phyloP scores from a whole-genome alignment of 257 asterid genomes.

The Lantana camara region DNA sequence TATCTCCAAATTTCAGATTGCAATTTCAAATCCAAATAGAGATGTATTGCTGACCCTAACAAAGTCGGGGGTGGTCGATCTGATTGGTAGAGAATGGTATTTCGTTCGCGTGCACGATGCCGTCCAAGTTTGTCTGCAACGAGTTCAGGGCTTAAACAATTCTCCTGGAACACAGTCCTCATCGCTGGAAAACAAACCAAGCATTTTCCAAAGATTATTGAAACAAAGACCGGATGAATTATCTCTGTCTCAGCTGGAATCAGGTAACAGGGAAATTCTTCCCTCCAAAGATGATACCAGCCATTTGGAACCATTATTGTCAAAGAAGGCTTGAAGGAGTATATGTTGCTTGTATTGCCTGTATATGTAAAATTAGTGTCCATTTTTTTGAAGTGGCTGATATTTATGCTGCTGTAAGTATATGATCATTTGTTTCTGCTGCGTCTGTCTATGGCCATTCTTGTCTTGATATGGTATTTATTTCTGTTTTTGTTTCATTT shows the following conservation, averaged over 20 bases:
- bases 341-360: slow-evolving; percentile 8
- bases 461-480: slow-evolving; percentile 11
- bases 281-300: slow-evolving; percentile 34
- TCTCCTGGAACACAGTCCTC: slow-evolving; percentile 42
- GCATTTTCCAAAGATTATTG: slow-evolving; percentile 49
- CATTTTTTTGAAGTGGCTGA: slow-evolving; percentile 19
- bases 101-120: slow-evolving; percentile 95
- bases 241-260: slow-evolving; percentile 60
- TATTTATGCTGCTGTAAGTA: slow-evolving; percentile 14
- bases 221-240: slow-evolving; percentile 56
- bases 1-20: slow-evolving; percentile 58
- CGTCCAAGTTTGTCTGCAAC: slow-evolving; percentile 85
- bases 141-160: slow-evolving; percentile 56
- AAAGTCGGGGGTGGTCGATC: slow-evolving; percentile 69
- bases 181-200: slow-evolving; percentile 41
- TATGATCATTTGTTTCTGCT: slow-evolving; percentile 13
- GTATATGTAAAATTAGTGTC: slow-evolving; percentile 29
- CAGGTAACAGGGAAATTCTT: slow-evolving; percentile 43
- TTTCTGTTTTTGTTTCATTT: background rate
- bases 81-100: slow-evolving; percentile 88
- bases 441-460: background rate
- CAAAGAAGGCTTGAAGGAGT: slow-evolving; percentile 46
- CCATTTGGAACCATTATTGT: slow-evolving; percentile 69
- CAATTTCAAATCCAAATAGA: slow-evolving; percentile 81
- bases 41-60: slow-evolving; percentile 78